Base-by-base conservation (phyloP, 1,284 basidiomycete species). In the Ustilago curta region DNA sequence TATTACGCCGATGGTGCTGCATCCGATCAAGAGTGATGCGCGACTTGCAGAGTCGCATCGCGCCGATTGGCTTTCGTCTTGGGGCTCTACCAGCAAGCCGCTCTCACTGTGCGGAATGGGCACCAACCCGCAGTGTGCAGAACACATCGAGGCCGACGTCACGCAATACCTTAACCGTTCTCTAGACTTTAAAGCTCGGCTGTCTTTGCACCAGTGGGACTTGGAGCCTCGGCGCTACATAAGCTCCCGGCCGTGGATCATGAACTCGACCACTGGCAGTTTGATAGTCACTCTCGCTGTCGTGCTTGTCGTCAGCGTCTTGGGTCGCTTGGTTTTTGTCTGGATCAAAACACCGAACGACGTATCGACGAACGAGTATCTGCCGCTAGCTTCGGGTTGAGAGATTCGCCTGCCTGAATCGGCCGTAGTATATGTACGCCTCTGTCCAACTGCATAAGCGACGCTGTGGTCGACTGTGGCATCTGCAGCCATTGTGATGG, bases 11-110 rank as follows among this genome's bases (percentile, higher is more conserved):
- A 4, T 65, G 23, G 11, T 65, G 27, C 49, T 65, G 37, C 62
- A 65, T 59, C 62, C 62, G 5, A 47, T 65, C 55, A 65, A 65
- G 12, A 50, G 53, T n/a, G 32, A 47, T 18, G 27, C 23, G 25
- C 23, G 1, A 23, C 23, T 23, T 11, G 11, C 23, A 21, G 19
- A 12, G 11, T 44, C 9, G 1, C 21, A 23, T 25, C 43, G 43
- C 43, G 7, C 3, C 3, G 8, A 6, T 25, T 44, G 21, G 21
- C 8, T 40, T 6, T 14, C 12, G 7, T 2, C 11, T 23, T 44
- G 37, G 25, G 40, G 14, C 9, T 39, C 19, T 9, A 18, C 35
- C 29, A 16, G 35, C 35, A 29, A 29, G n/a, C 6, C 45, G 16
- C n/a, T 44, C 1, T 11, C 8, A 16, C 42, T 63, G 11, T 63